Conservation (phyloP, 768 basidiomycete genomes). For the Filobasidium wieringae region DNA sequence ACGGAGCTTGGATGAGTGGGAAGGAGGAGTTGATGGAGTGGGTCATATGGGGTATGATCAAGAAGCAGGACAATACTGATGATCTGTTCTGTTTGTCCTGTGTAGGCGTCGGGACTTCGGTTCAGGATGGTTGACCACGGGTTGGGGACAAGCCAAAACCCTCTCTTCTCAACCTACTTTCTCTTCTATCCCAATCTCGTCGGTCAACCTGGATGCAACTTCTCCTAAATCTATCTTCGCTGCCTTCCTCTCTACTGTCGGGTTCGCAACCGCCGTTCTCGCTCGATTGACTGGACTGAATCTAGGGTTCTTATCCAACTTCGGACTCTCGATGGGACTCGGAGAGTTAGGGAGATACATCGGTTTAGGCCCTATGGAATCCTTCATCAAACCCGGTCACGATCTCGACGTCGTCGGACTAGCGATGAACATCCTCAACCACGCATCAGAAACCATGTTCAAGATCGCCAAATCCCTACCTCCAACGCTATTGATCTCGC, state of each 20-base stretch:
- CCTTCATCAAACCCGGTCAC: background rate
- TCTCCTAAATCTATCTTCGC: background rate
- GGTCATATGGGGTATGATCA: conserved; percentile 9
- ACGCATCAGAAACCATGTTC: conserved; percentile 8
- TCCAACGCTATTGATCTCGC: conserved; percentile 31
- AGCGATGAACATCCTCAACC: conserved; percentile 8
- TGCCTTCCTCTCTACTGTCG: background rate
- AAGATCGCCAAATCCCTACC: conserved; percentile 26
- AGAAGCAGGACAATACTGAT: background rate
- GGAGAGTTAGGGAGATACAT: background rate
- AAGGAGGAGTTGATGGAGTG: conserved; percentile 34
- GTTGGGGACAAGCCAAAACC: conserved; percentile 12
- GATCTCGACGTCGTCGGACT: conserved; percentile 9
- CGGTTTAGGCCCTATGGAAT: background rate
- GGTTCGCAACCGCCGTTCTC: background rate
- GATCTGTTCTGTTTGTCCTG: background rate
- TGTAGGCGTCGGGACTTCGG: conserved; percentile 29
- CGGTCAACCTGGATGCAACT: background rate
- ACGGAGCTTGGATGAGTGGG: conserved; percentile 36
- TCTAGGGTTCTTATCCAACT: background rate
- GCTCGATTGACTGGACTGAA: background rate
- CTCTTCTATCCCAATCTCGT: background rate
- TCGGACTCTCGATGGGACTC: background rate
- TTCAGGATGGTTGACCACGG: conserved; percentile 27
- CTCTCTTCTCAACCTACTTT: conserved; percentile 1